Percentiles rank a stretch among this genome's conserved stretches.
These are phyloP conservation scores for Vitis amurensis DNA, from an alignment of 164 flowering plant genomes.

Conservation along the genomic window DNA sequence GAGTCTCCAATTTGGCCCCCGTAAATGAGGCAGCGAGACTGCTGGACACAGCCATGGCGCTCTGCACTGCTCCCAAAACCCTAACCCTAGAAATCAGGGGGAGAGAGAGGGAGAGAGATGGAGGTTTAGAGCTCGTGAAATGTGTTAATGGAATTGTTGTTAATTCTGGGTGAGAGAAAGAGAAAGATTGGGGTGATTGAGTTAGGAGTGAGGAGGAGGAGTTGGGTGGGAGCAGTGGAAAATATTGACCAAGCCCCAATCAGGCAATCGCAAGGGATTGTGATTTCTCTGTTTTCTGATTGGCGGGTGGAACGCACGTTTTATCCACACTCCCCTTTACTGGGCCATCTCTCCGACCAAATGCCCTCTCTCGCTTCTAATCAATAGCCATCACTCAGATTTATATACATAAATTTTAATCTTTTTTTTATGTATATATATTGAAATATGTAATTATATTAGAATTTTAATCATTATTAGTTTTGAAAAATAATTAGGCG, in stretches of 20 bases:
- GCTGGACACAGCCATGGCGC: conserved; percentile 61
- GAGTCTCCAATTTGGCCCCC: conserved; percentile 55
- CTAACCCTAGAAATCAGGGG: conserved; percentile 8
- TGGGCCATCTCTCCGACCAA: too few relatives aligned
- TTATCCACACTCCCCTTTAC: conserved; percentile 33
- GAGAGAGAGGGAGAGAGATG: conserved; percentile 2
- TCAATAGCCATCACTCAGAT: too few relatives aligned
- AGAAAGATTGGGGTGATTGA: not conserved
- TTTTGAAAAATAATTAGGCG: too few relatives aligned
- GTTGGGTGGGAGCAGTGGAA: conserved; percentile 1
- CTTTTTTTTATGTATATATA: too few relatives aligned
- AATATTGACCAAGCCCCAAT: too few relatives aligned
- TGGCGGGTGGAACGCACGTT: conserved; percentile 42
- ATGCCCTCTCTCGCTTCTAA: too few relatives aligned
- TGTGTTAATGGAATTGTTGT: not conserved
- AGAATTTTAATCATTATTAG: too few relatives aligned
- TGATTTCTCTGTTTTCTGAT: conserved; percentile 35
- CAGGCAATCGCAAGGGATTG: conserved; percentile 1
- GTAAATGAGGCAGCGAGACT: conserved; percentile 42
- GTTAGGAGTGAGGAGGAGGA: not conserved
- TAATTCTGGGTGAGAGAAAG: not conserved
- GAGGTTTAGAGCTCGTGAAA: not conserved
- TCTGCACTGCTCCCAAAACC: conserved; percentile 1
- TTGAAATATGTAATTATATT: too few relatives aligned
- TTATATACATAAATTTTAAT: too few relatives aligned